These are phyloP conservation scores for Galerina marginata DNA, from an alignment of 768 basidiomycete genomes.

Conservation along the genomic window DNA sequence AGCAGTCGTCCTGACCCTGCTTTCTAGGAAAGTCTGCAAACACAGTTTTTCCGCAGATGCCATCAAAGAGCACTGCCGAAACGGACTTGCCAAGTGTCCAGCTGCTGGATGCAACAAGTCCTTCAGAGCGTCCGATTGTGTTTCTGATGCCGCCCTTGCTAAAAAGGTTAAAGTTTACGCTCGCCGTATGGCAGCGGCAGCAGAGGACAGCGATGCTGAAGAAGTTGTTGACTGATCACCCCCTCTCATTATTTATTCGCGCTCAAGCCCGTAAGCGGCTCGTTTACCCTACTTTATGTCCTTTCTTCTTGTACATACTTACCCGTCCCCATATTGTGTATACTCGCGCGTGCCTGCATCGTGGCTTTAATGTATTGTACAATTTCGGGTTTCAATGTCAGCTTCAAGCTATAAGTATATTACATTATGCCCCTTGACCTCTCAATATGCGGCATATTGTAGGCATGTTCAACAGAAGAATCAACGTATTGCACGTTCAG, in stretches of 20 bases:
- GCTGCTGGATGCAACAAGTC: slow-evolving; percentile 71
- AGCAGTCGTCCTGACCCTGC: slow-evolving; percentile 8
- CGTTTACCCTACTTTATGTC: not conserved
- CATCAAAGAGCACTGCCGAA: slow-evolving; percentile 66
- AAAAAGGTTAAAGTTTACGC: slow-evolving; percentile 64
- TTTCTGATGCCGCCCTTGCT: slow-evolving; percentile 60
- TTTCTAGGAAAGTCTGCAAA: slow-evolving; percentile 63
- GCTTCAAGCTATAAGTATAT: not conserved
- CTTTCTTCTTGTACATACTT: not conserved
- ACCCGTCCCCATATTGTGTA: not conserved
- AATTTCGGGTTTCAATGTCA: not conserved
- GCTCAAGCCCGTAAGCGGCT: not conserved
- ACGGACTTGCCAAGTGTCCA: slow-evolving; percentile 58
- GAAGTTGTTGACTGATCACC: slow-evolving; percentile 52
- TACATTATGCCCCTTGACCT: not conserved
- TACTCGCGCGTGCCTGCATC: not conserved
- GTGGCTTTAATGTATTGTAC: slow-evolving; percentile 7
- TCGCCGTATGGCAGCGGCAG: slow-evolving; percentile 55
- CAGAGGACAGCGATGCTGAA: slow-evolving; percentile 65
- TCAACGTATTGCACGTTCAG: not conserved
- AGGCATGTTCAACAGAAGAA: no score
- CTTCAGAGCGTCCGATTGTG: slow-evolving; percentile 56
- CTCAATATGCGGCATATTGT: not conserved
- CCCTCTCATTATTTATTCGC: not conserved
- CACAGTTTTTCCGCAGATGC: slow-evolving; percentile 84